phyloP scores from a whole-genome alignment of 768 basidiomycete genomes.

The Agrocybe praecox region DNA sequence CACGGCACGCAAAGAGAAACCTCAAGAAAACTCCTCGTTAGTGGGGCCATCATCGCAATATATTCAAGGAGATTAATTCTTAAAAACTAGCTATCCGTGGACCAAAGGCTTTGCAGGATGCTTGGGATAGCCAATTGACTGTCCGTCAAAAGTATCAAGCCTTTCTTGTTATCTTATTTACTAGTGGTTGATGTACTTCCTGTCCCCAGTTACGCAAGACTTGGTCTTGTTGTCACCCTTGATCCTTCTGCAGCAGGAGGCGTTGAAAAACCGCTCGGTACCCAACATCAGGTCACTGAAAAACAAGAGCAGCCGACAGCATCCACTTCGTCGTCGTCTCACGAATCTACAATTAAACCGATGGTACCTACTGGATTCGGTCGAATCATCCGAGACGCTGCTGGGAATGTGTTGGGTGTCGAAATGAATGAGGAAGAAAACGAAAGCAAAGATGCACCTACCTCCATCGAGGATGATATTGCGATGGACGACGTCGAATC shows the following conservation, averaged over 20 bases:
- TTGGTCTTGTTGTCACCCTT: constrained; percentile 73
- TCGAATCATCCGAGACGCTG: constrained; percentile 77
- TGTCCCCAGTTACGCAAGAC: constrained; percentile 63
- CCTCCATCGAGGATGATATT: constrained; percentile 28
- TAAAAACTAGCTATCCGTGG: constrained; percentile 67
- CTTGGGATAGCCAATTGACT: constrained; percentile 88
- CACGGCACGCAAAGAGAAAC: constrained; percentile 72
- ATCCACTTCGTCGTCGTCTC: constrained; percentile 11
- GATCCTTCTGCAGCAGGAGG: constrained; percentile 74
- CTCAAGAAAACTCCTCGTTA: constrained; percentile 78
- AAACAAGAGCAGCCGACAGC: neutral
- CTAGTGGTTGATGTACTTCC: neutral
- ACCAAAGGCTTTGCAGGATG: constrained; percentile 77
- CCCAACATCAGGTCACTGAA: constrained; percentile 14
- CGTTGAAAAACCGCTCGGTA: constrained; percentile 46
- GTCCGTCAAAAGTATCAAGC: constrained; percentile 95
- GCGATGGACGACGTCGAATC: constrained; percentile 36
- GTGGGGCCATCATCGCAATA: constrained; percentile 18
- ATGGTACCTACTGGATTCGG: constrained; percentile 69
- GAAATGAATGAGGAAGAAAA: constrained; percentile 58
- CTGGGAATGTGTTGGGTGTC: constrained; percentile 73
- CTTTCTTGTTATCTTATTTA: constrained; percentile 5
- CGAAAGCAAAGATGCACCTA: constrained; percentile 2
- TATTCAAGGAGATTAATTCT: constrained; percentile 10
- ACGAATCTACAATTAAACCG: constrained; percentile 16